Evolutionary conservation across 75 land plant genomes (phyloP).

Genomic region (Azolla pinnata): DNA sequence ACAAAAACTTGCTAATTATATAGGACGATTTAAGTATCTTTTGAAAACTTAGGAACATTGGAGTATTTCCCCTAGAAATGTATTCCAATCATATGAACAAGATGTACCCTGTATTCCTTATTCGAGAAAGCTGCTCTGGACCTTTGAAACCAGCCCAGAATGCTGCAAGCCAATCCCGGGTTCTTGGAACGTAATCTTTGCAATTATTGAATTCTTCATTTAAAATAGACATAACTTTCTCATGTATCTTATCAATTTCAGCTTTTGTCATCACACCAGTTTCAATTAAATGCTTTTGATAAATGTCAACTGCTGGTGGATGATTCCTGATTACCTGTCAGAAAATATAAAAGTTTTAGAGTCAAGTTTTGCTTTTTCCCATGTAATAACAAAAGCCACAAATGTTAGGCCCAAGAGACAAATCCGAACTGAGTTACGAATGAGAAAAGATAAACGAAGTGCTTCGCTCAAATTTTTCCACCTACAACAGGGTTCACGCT

Average conservation of each 20-base stretch:
- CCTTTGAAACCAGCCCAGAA: slow-evolving; percentile 96
- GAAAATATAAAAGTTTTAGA: background rate
- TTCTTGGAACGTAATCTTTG: slow-evolving; percentile 79
- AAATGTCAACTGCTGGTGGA: slow-evolving; percentile 67
- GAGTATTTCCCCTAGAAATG: no score
- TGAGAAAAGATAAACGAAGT: no score
- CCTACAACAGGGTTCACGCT: no score
- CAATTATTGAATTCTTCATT: slow-evolving; percentile 81
- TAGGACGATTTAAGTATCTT: no score
- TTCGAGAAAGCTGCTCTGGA: slow-evolving; percentile 86
- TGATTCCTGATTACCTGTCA: slow-evolving; percentile 71
- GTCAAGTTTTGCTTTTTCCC: no score
- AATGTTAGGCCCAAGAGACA: no score
- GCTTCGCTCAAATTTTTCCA: no score
- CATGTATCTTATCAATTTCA: slow-evolving; percentile 52
- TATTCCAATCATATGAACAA: no score
- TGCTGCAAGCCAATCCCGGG: slow-evolving; percentile 88
- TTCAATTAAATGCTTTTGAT: slow-evolving; percentile 62
- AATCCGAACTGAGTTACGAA: no score
- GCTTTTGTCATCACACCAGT: slow-evolving; percentile 51
- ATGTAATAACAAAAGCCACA: background rate
- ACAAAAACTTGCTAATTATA: no score
- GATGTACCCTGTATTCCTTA: slow-evolving; percentile 95
- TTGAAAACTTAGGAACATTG: no score
- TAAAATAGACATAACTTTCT: slow-evolving; percentile 57